A percentile compares a stretch with the other conserved stretches of the same genome.
These are phyloP conservation scores for Starmerella powellii DNA, from an alignment of 805 yeast genomes.

Conservation along the genomic window DNA sequence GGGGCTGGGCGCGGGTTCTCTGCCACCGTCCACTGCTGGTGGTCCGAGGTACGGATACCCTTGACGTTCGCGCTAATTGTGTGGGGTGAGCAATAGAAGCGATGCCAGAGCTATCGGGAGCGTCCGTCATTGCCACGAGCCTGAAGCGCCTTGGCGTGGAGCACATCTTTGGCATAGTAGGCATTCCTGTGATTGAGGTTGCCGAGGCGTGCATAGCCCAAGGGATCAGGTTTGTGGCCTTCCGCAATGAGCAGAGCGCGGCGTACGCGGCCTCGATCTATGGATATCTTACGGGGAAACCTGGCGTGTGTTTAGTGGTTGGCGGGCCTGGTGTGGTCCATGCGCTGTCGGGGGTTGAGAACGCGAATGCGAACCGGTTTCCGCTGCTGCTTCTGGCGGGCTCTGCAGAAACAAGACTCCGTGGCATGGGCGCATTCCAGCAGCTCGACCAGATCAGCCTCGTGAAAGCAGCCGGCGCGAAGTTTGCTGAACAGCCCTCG, in stretches of 20 bases:
- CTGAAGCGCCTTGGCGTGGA: constrained; percentile 41
- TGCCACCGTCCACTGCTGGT: too few relatives aligned
- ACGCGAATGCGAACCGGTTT: constrained; percentile 50
- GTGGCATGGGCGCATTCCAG: constrained; percentile 55
- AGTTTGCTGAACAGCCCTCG: constrained; percentile 39
- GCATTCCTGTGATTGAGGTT: constrained; percentile 62
- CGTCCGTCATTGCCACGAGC: constrained; percentile 36
- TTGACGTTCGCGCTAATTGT: too few relatives aligned
- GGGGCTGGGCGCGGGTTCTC: too few relatives aligned
- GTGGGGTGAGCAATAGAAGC: too few relatives aligned
- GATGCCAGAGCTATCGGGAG: background rate
- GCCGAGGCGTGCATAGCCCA: constrained; percentile 47
- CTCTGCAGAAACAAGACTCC: constrained; percentile 38
- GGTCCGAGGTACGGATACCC: too few relatives aligned
- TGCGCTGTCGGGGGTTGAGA: constrained; percentile 53
- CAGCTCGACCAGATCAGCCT: constrained; percentile 53
- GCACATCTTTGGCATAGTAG: constrained; percentile 58
- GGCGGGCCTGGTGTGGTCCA: constrained; percentile 70
- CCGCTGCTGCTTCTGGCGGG: constrained; percentile 60
- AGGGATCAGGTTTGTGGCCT: constrained; percentile 47
- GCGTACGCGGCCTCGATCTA: constrained; percentile 64
- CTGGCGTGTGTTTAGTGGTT: constrained; percentile 57
- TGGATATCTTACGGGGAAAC: constrained; percentile 51
- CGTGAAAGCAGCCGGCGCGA: constrained; percentile 36
- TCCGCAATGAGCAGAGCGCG: constrained; percentile 64